These are phyloP conservation scores for Backusella westeae DNA, from an alignment of 192 early-diverging fungal genomes.

Conservation along the genomic window DNA sequence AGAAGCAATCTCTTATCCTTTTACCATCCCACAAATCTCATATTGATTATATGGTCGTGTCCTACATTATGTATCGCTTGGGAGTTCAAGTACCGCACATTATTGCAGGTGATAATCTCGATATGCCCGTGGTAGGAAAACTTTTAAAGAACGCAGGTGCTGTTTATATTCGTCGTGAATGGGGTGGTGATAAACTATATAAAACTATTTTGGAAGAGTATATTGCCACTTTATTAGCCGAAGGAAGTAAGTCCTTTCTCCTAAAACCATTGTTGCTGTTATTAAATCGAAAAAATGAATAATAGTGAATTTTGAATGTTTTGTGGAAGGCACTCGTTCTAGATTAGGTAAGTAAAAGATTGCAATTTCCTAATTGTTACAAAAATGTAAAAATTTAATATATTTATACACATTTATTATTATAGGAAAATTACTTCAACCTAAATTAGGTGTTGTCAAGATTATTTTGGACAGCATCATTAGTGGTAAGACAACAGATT, in stretches of 20 bases:
- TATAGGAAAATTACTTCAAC: slow-evolving; percentile 65
- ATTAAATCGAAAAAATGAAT: neutral
- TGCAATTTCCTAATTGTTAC: neutral
- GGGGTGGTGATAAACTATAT: slow-evolving; percentile 78
- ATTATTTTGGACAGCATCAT: slow-evolving; percentile 76
- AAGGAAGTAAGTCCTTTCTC: slow-evolving; percentile 44
- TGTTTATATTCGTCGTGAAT: slow-evolving; percentile 77
- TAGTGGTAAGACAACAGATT: slow-evolving; percentile 57
- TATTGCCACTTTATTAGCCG: slow-evolving; percentile 63
- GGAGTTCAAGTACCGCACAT: slow-evolving; percentile 65
- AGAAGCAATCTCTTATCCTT: slow-evolving; percentile 73
- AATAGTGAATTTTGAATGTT: slow-evolving; percentile 74
- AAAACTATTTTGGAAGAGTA: slow-evolving; percentile 73
- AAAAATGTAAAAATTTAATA: neutral
- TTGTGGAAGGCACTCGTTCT: slow-evolving; percentile 81
- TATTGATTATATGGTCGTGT: slow-evolving; percentile 82
- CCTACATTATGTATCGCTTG: slow-evolving; percentile 71
- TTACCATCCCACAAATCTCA: slow-evolving; percentile 86
- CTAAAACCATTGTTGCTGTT: neutral
- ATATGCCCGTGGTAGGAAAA: slow-evolving; percentile 71
- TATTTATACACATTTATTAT: neutral
- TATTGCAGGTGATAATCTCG: slow-evolving; percentile 82
- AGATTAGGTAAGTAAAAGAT: slow-evolving; percentile 55
- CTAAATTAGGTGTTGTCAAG: slow-evolving; percentile 82
- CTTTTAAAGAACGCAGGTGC: slow-evolving; percentile 67